Percentiles rank a stretch among this genome's conserved stretches.
phyloP scores from a whole-genome alignment of 371 early-diverging fungal genomes.

The Mortierella sp. region DNA sequence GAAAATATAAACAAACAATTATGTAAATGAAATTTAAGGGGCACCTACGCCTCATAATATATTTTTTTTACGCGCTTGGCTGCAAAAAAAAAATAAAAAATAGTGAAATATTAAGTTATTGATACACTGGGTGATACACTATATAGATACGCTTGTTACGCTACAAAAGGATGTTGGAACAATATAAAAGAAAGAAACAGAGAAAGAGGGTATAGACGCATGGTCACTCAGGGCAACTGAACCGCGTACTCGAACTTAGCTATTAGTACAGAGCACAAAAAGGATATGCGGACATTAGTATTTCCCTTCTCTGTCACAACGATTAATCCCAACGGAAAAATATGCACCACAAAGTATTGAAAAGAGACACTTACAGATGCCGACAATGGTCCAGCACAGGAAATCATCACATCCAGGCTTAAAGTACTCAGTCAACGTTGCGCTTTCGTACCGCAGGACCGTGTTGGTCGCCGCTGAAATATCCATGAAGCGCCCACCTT shows the following conservation, averaged over 20 bases:
- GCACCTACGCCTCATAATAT: conserved; percentile 20
- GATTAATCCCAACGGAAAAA: neutral
- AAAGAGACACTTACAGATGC: conserved; percentile 59
- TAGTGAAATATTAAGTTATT: neutral
- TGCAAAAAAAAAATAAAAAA: conserved; percentile 8
- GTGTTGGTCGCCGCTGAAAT: conserved; percentile 32
- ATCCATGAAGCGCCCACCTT: conserved; percentile 42
- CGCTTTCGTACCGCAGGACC: conserved; percentile 29
- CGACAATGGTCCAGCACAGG: conserved; percentile 86
- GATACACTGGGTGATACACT: too few species aligned
- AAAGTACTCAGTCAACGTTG: conserved; percentile 34
- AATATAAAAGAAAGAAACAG: neutral
- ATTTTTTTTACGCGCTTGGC: conserved; percentile 2
- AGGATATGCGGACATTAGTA: neutral
- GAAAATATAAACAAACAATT: conserved; percentile 13
- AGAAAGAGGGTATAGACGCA: conserved; percentile 15
- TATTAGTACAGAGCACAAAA: conserved; percentile 17
- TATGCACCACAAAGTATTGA: neutral
- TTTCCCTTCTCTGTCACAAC: neutral
- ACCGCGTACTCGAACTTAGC: conserved; percentile 64
- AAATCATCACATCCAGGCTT: conserved; percentile 68
- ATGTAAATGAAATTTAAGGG: conserved; percentile 26
- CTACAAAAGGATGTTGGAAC: neutral
- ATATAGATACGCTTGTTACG: neutral
- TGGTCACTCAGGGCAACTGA: conserved; percentile 24